Base-by-base conservation (phyloP, 495 filamentous ascomycete genomes). In the Cercophora newfieldiana region DNA sequence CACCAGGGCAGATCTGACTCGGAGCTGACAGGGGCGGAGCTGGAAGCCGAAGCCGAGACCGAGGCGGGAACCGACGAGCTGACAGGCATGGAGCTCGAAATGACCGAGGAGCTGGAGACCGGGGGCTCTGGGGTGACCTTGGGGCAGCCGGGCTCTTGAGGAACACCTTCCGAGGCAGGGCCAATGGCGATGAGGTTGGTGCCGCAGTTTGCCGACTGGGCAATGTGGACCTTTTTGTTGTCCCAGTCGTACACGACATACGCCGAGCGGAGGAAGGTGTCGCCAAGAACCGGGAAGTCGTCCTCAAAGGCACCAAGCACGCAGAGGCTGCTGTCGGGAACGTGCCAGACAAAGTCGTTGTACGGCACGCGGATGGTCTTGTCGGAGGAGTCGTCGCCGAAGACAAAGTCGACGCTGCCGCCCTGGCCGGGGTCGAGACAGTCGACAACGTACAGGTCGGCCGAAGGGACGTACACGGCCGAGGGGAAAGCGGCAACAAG, bases 211-310 rank as follows among this genome's bases (percentile, higher is more conserved):
- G 30, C 68, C 25, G 72, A 73, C 70, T 93, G 91, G 14, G 90
- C 95, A 24, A 99, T 75, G n/a, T 86, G 90, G 63, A 97, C 91
- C 76, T 93, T 82, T 72, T 93, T 89, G 77, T 96, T 97, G 28
- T 83, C 83, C 7, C 96, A 81, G 69, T 98, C 94, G 73, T 94
- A 98, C 0, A 98, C 95, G n/a, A 96, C 91, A 70, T 97, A 99
- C 0, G 93, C 92, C 19, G 89, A 90, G 65, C 95, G 87, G 8
- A 99, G 81, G 80, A 97, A 97, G 1, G 94, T 97, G 73, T 97
- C 94, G n/a, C 95, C 95, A 28, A 99, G 82, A 16, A 96, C 29
- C 76, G 78, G 19, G 80, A 73, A 53, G 80, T 84, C 74, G 50
- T 86, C 84, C 67, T 85, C 86, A 25, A 77, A 72, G 3, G 87